Percentiles rank a stretch among this genome's conserved stretches.
These are phyloP conservation scores for Calocybe gambosa DNA, from an alignment of 1,284 basidiomycete genomes.

Conservation along the genomic window DNA sequence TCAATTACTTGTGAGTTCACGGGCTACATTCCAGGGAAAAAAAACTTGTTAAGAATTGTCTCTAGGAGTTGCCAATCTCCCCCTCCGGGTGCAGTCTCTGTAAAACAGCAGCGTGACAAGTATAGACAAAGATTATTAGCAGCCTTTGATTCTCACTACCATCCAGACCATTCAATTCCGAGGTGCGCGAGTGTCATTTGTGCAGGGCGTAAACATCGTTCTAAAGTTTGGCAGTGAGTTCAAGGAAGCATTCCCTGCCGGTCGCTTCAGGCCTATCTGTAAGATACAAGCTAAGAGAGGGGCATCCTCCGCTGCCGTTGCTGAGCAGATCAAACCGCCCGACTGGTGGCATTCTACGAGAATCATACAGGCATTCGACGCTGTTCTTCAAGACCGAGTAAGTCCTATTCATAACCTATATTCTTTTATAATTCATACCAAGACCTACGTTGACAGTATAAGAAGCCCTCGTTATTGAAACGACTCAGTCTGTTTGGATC, in stretches of 20 bases:
- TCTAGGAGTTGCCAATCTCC: conserved; percentile 69
- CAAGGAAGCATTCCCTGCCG: conserved; percentile 92
- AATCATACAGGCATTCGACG: conserved; percentile 86
- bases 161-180: conserved; percentile 76
- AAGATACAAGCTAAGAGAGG: conserved; percentile 80
- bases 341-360: conserved; percentile 91
- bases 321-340: conserved; percentile 81
- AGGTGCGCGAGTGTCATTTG: conserved; percentile 36
- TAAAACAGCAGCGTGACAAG: conserved; percentile 79
- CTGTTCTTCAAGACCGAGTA: conserved; percentile 82
- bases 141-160: conserved; percentile 80
- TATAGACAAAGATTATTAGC: conserved; percentile 70
- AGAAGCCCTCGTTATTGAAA: conserved; percentile 85
- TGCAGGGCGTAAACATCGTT: neutral
- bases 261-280: conserved; percentile 77
- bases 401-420: conserved; percentile 11
- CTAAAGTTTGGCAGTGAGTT: conserved; percentile 58
- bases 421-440: neutral
- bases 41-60: conserved; percentile 15
- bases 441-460: conserved; percentile 49
- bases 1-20: conserved; percentile 69
- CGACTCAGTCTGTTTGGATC: conserved; percentile 74
- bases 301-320: conserved; percentile 72
- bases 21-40: neutral
- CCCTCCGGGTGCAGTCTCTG: conserved; percentile 74